These are phyloP conservation scores for Pulveroboletus sp. DNA, from an alignment of 768 basidiomycete genomes.

Conservation along the genomic window DNA sequence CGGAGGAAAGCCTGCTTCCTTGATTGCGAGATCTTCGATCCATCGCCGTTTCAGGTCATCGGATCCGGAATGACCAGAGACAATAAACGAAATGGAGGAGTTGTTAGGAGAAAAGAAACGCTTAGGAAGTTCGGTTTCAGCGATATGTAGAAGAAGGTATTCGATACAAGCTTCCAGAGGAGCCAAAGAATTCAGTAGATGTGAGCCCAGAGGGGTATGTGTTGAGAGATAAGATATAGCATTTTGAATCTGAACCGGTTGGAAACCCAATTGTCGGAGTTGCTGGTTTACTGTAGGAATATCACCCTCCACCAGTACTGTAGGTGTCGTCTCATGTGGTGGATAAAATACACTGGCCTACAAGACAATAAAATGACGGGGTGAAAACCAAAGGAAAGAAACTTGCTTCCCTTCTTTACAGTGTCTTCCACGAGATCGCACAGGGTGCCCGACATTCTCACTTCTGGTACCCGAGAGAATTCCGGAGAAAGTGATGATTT, in stretches of 20 bases:
- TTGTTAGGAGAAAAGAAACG: conserved; percentile 63
- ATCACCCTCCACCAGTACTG: conserved; percentile 42
- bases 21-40: conserved; percentile 75
- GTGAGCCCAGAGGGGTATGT: conserved; percentile 55
- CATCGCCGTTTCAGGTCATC: conserved; percentile 70
- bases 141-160: conserved; percentile 75
- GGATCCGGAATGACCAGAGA: conserved; percentile 56
- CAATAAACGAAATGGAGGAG: conserved; percentile 67
- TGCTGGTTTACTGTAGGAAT: conserved; percentile 45
- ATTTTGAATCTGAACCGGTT: conserved; percentile 45
- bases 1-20: conserved; percentile 79
- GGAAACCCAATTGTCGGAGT: conserved; percentile 67
- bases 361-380: neutral
- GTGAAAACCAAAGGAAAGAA: neutral
- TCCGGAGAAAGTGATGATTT: conserved; percentile 28
- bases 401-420: conserved; percentile 60
- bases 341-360: conserved; percentile 54
- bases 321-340: conserved; percentile 32
- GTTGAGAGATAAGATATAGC: conserved; percentile 53
- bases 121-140: conserved; percentile 83
- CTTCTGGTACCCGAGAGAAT: conserved; percentile 59
- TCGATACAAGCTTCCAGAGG: conserved; percentile 79
- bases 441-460: conserved; percentile 73
- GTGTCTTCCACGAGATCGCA: conserved; percentile 79
- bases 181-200: conserved; percentile 54